Conservation (phyloP, 202 grass and related monocot species). For the Elaeis oleifera region DNA sequence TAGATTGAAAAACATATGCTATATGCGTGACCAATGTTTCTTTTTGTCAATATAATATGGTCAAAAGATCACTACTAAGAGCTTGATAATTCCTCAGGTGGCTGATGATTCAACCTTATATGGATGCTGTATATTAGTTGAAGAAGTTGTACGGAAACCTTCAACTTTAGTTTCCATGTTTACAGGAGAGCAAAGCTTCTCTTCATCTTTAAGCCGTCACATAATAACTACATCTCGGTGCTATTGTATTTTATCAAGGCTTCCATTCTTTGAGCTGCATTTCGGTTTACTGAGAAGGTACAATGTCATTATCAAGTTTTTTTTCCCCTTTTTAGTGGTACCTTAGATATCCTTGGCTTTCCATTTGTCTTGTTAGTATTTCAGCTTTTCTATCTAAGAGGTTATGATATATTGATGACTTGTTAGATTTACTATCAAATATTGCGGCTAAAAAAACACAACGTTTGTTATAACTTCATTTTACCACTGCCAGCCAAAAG, state of each 20-base stretch:
- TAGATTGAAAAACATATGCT: too few relatives aligned
- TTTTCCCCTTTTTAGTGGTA: not conserved
- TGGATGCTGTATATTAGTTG: slow-evolving; percentile 94
- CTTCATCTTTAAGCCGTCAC: slow-evolving; percentile 62
- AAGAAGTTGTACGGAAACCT: slow-evolving; percentile 88
- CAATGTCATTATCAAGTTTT: not conserved
- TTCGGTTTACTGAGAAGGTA: slow-evolving; percentile 97
- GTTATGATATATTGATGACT: too few relatives aligned
- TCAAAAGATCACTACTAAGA: too few relatives aligned
- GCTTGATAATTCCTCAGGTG: slow-evolving; percentile 49
- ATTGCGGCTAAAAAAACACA: too few relatives aligned
- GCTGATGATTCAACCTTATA: slow-evolving; percentile 92
- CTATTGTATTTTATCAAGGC: slow-evolving; percentile 92
- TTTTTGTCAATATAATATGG: too few relatives aligned
- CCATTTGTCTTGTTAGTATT: too few relatives aligned
- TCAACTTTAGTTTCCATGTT: slow-evolving; percentile 92
- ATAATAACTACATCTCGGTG: slow-evolving; percentile 83
- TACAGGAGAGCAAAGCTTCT: slow-evolving; percentile 34
- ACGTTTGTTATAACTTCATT: too few relatives aligned
- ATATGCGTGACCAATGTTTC: too few relatives aligned
- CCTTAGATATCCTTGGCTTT: too few relatives aligned
- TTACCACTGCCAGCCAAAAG: too few relatives aligned
- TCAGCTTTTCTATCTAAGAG: too few relatives aligned
- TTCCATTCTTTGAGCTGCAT: slow-evolving; percentile 94
- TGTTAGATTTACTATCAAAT: too few relatives aligned